Percentiles rank a stretch among this genome's conserved stretches.
Conservation (phyloP, 73 alveolate genomes). For the Tetrahymena malaccensis region DNA sequence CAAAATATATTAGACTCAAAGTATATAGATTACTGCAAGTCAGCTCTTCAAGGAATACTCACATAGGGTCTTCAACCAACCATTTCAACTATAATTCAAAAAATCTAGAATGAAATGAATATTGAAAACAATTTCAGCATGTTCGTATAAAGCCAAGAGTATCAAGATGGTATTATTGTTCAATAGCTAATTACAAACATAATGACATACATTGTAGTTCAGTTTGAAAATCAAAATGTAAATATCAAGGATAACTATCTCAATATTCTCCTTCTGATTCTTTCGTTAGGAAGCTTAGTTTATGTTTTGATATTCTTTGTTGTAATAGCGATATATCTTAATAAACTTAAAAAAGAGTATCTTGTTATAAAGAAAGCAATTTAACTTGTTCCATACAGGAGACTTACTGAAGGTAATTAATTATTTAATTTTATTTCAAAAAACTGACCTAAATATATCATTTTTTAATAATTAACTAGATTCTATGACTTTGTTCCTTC, state of each 20-base stretch:
- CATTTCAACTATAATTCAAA: background rate
- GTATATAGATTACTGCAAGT: background rate
- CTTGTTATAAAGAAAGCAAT: background rate
- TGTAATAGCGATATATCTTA: background rate
- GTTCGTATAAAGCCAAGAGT: background rate
- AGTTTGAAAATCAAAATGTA: background rate
- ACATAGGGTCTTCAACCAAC: background rate
- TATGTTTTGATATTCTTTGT: background rate
- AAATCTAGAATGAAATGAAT: background rate
- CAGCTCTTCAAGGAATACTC: background rate
- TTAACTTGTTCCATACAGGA: background rate
- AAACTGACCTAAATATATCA: background rate
- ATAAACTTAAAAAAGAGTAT: background rate
- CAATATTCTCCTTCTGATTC: background rate
- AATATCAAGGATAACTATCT: background rate
- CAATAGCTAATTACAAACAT: background rate
- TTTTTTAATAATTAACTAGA: background rate
- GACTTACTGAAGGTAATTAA: background rate
- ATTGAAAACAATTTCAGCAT: background rate
- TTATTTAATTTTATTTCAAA: background rate
- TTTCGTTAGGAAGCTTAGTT: background rate
- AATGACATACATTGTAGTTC: background rate
- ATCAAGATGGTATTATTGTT: background rate
- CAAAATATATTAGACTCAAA: background rate
- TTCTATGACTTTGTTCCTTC: background rate